Evolutionary conservation across 1,139 yeast species (phyloP).

Genomic region (Kurtzmaniella quercitrusa): DNA sequence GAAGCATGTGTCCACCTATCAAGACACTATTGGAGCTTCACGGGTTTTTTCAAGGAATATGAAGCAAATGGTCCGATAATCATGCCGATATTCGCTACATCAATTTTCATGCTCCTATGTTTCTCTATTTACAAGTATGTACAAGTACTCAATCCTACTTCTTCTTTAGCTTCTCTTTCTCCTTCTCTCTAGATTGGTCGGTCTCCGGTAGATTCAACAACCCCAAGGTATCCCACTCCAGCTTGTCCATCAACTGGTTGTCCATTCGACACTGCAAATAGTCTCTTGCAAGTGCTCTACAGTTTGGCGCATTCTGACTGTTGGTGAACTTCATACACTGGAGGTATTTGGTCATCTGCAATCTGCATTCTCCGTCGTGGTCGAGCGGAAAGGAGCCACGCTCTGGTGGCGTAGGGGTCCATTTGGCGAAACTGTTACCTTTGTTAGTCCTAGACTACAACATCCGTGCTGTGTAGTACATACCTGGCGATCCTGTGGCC

Average conservation of each 20-base stretch:
- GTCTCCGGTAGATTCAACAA: conserved; percentile 52
- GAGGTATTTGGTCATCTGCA: conserved; percentile 70
- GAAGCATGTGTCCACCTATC: too few relatives aligned
- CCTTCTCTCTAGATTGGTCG: conserved; percentile 2
- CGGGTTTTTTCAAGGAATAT: too few relatives aligned
- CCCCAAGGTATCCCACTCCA: conserved; percentile 81
- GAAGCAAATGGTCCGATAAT: too few relatives aligned
- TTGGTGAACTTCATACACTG: conserved; percentile 73
- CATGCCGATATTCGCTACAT: too few relatives aligned
- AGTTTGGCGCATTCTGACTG: conserved; percentile 85
- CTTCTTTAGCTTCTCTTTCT: not conserved
- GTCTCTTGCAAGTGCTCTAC: conserved; percentile 75
- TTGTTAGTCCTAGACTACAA: not conserved
- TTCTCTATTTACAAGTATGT: conserved; percentile 3
- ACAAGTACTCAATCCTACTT: too few relatives aligned
- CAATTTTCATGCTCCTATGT: too few relatives aligned
- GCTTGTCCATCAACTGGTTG: conserved; percentile 76
- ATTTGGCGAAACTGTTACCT: conserved; percentile 38
- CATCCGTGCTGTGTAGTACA: conserved; percentile 8
- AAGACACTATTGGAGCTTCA: too few relatives aligned
- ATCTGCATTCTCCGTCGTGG: conserved; percentile 82
- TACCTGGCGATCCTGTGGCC: conserved; percentile 32
- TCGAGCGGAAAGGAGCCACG: conserved; percentile 95
- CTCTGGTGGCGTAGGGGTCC: conserved; percentile 92
- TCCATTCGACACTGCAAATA: conserved; percentile 90